Conservation (phyloP, 805 yeast species). For the Lipomyces sp. region DNA sequence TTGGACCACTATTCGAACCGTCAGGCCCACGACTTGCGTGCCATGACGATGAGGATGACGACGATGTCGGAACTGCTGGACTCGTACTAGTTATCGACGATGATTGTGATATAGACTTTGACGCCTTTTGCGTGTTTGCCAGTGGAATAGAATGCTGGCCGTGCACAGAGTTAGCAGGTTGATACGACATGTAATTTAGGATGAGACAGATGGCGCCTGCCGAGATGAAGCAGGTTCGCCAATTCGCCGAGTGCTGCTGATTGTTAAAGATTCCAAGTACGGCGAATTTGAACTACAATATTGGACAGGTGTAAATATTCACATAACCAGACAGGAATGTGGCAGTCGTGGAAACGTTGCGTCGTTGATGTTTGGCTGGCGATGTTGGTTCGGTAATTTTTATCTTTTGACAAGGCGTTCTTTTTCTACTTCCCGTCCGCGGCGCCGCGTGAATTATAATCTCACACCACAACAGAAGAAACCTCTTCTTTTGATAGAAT, state of each 20-base stretch:
- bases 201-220: neutral
- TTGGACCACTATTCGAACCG: neutral
- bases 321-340: conserved; percentile 1
- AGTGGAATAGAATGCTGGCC: neutral
- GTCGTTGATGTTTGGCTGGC: neutral
- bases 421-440: no score
- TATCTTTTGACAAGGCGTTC: neutral
- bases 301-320: neutral
- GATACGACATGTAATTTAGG: neutral
- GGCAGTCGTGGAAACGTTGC: neutral
- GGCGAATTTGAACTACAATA: neutral
- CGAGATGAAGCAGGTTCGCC: neutral
- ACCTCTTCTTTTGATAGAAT: neutral
- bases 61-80: neutral
- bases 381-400: neutral
- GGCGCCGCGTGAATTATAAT: neutral
- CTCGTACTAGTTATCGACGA: neutral
- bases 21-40: neutral
- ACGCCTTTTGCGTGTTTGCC: neutral
- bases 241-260: neutral
- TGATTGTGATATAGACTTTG: neutral
- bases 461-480: no score
- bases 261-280: neutral
- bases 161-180: neutral
- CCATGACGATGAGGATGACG: neutral